A percentile compares a stretch with the other conserved stretches of the same genome.
These are phyloP conservation scores for Mortierella sp. DNA, from an alignment of 371 early-diverging fungal genomes.

Conservation along the genomic window DNA sequence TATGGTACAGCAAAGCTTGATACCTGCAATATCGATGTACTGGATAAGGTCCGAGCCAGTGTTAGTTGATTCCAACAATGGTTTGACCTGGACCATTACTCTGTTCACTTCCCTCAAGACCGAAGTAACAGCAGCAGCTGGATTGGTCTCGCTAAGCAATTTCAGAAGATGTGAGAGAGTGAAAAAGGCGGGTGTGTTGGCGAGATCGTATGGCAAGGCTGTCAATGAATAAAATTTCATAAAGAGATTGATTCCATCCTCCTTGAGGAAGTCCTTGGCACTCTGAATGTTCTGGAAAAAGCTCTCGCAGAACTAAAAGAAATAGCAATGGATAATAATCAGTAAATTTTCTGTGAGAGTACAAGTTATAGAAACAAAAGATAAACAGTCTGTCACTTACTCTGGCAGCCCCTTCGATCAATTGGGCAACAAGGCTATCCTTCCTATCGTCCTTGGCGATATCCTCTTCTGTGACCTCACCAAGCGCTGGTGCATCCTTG, in stretches of 20 bases:
- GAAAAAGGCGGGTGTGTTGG: conserved; percentile 71
- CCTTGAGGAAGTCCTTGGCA: conserved; percentile 77
- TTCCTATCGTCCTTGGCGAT: conserved; percentile 63
- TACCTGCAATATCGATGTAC: conserved; percentile 48
- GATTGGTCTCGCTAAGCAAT: conserved; percentile 73
- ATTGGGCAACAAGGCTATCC: conserved; percentile 58
- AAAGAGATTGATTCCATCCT: conserved; percentile 74
- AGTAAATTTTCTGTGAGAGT: conserved; percentile 3
- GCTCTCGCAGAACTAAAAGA: conserved; percentile 81
- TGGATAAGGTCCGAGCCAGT: conserved; percentile 31
- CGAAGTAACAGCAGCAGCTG: conserved; percentile 57
- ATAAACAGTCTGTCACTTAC: conserved; percentile 43
- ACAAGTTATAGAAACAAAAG: conserved; percentile 39
- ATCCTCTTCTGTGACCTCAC: conserved; percentile 49
- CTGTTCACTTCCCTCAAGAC: conserved; percentile 60
- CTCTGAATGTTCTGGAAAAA: conserved; percentile 83
- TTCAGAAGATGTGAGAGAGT: conserved; percentile 80
- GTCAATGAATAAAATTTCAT: conserved; percentile 74
- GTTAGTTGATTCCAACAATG: conserved; percentile 19
- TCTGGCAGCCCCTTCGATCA: conserved; percentile 62
- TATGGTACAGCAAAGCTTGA: not conserved
- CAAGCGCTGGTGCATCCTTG: conserved; percentile 31
- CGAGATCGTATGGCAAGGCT: conserved; percentile 80
- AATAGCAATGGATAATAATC: too few species aligned
- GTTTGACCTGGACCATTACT: conserved; percentile 55